Percentiles rank a stretch among this genome's conserved stretches.
phyloP scores from a whole-genome alignment of 129 eudicot genomes.

The Tagetes patula region DNA sequence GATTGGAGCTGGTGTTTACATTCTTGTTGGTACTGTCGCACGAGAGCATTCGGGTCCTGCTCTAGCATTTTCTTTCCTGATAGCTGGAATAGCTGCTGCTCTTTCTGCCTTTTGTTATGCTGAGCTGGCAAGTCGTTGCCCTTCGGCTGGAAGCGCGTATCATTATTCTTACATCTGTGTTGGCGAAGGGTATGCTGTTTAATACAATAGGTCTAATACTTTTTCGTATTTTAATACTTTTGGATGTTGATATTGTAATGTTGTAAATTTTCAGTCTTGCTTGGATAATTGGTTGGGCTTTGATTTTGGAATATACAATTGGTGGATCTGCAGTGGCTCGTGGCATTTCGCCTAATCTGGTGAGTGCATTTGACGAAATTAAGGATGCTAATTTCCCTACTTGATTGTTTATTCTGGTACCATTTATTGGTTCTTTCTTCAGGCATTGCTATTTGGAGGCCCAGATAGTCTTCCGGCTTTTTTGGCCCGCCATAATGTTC shows the following conservation, averaged over 20 bases:
- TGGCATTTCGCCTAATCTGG: slow-evolving; percentile 97
- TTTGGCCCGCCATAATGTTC: slow-evolving; percentile 79
- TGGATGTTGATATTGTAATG: slow-evolving; percentile 20
- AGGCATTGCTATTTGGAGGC: slow-evolving; percentile 96
- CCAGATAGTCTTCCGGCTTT: slow-evolving; percentile 73
- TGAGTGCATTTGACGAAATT: slow-evolving; percentile 24
- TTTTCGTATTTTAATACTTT: background rate
- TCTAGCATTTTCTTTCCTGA: slow-evolving; percentile 79
- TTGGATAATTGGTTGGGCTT: slow-evolving; percentile 98
- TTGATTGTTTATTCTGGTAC: background rate
- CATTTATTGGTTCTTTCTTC: slow-evolving; percentile 5
- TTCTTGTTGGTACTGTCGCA: slow-evolving; percentile 97
- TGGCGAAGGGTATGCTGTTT: slow-evolving; percentile 81
- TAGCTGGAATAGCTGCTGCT: slow-evolving; percentile 99
- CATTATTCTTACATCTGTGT: slow-evolving; percentile 95
- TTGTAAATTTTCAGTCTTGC: slow-evolving; percentile 61
- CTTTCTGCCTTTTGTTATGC: slow-evolving; percentile 99
- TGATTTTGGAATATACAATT: slow-evolving; percentile 92
- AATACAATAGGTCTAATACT: slow-evolving; percentile 1
- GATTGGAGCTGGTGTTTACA: slow-evolving; percentile 98
- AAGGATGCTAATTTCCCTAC: slow-evolving; percentile 19
- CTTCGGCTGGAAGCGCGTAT: slow-evolving; percentile 99
- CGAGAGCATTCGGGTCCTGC: slow-evolving; percentile 97
- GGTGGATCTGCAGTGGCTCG: slow-evolving; percentile 99
- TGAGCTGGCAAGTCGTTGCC: slow-evolving; percentile 98